Evolutionary conservation across 805 yeast genomes (phyloP), one percentile per base, ranked within the genome.

Genomic region (Candida ortonii): DNA sequence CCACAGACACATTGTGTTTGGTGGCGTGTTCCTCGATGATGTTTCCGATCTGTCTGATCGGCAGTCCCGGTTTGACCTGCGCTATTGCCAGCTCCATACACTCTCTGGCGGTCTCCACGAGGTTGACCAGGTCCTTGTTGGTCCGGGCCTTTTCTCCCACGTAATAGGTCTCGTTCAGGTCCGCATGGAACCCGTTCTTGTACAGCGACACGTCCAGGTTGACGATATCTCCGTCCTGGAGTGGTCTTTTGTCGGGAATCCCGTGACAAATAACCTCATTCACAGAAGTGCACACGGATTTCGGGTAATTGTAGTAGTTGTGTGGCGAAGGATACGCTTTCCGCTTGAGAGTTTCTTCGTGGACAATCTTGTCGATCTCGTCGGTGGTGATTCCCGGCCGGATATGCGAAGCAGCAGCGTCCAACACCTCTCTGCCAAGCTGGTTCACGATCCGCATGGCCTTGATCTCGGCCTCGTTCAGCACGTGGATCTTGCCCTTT

Each of bases 211-310:
- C 85, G 59, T 93, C 98, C 45, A 93, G 67, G 57, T 93, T 93
- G 41, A 93, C 74, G 48, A 93, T 90, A 57, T 93, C 98, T 40
- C 98, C 98, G 47, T 90, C 97, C 59, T 85, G 65, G 44, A 93
- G 71, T 21, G 79, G 80, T 36, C 89, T 74, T 64, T 84, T 73
- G 62, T 93, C 98, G 17, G 98, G 98, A 39, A 93, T 84, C 44
- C 98, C 98, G 61, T 93, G 98, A 59, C 98, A 93, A 41, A 93
- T 84, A 38, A 88, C 80, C 67, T 93, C 98, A 62, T 93, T 93
- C 27, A 93, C 82, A 2, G 96, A 87, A 1, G 96, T 87, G 64
- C 98, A 93, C 25, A 86, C 74, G 15, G 93, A 78, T 58, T 88
- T 89, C 26, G 97, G 97, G 66, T 78, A 93, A 62, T 87, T 84